Base-by-base conservation (phyloP, 805 yeast species). In the Candida fluviatilis region DNA sequence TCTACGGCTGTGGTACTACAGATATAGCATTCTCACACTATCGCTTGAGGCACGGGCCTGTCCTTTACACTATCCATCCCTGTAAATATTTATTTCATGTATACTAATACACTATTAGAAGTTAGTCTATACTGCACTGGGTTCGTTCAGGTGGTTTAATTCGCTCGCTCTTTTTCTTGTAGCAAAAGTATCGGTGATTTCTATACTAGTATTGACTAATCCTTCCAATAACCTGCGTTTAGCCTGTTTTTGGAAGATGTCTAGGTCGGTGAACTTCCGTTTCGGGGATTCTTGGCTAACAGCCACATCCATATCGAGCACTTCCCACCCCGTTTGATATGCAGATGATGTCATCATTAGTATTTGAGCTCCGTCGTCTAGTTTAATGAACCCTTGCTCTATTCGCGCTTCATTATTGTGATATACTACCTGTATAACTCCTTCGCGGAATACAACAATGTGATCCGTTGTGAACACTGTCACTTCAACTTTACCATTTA, bases 141-240 rank as follows among this genome's bases (percentile, higher is more conserved):
- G 5, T 27, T 19, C 11, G 28, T 25, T 16, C 3, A 19, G 11
- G 10, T 14, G 28, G 34, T 26, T n/a, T n/a, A n/a, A n/a, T n/a
- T 37, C 36, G 13, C n/a, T 26, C 29, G 21, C 39, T 5, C 41
- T 35, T 42, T 43, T 51, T 42, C 31, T 43, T 8, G 21, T n/a
- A 13, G 34, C 28, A 31, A 59, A 59, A 2, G 64, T 59, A 39
- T 59, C 64, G 14, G 64, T 58, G 11, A 57, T 35, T 10, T 57
- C 63, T 21, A 54, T 55, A 21, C 33, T 31, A 16, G 38, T 39
- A 28, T 34, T 37, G 28, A 37, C 27, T 14, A 23, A 13, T 6
- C 33, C 33, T 15, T 24, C 40, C 15, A 37, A 7, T 27, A 33
- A 31, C 5, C 35, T 35, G 31, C 15, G 7, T 12, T 13, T 26